Evolutionary conservation across 2,329 filamentous ascomycete genomes (phyloP), one percentile per base, ranked within the genome.

Genomic region (Didymella exigua): DNA sequence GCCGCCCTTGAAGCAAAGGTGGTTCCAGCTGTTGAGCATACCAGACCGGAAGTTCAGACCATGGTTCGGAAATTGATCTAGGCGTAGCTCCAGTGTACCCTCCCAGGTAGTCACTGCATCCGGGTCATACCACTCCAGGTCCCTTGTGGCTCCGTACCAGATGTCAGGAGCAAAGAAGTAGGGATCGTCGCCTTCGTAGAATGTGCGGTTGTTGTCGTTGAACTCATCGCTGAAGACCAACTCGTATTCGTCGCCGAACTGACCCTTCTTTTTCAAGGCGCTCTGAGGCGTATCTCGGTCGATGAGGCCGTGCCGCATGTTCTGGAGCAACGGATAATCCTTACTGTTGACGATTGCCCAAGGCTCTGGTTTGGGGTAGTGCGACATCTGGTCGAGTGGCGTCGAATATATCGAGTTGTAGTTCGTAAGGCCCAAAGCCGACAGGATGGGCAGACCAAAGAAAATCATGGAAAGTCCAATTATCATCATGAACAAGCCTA

Each of bases 201-300:
- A 84, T 0, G 81, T 82, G 26, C 82, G 73, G 48, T 81, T 80
- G 33, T 78, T 68, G 8, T 76, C 70, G 56, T 83, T 84, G 69
- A 84, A 84, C 57, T 84, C 82, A 54, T 85, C 82, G 54, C 81
- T 83, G 63, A 84, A 84, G 0, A 84, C 81, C 3, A 84, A 65
- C 11, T 78, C 75, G 27, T 81, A 70, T 5, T 75, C 74, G 26
- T 79, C 76, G 7, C 78, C 78, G 53, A 80, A 75, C 21, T 81
- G 71, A 10, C 79, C 78, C 21, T 67, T 77, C 51, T 77, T 76
- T 0, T 73, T 81, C 68, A 72, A 79, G 14, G 76, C 82, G 29
- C 63, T 68, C 4, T 71, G 47, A 3, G 82, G 82, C 0, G 82
- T 84, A 46, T 81, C 79, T 1, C 78, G 79, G 59, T 84, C 82